A percentile compares a stretch with the other conserved stretches of the same genome.
phyloP scores from a whole-genome alignment of 352 stramenopile genomes.

The Aphanomyces stellatus region DNA sequence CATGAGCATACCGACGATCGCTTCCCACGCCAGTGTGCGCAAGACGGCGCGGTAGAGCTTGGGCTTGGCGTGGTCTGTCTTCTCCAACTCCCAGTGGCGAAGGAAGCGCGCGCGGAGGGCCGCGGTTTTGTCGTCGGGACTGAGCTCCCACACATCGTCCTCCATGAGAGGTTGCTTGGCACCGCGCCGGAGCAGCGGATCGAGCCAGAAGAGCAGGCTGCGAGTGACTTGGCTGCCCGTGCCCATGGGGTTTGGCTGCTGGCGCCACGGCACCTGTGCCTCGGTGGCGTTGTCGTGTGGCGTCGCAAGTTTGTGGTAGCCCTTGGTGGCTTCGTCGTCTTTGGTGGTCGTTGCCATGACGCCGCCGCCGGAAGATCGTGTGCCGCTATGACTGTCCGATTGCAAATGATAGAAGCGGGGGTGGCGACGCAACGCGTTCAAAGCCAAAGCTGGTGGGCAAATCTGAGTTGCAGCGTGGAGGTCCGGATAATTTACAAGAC shows the following conservation, averaged over 20 bases:
- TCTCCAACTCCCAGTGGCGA: slow-evolving; percentile 26
- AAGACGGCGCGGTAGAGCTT: slow-evolving; percentile 24
- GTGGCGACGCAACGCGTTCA: too few relatives aligned
- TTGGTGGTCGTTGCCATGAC: too few relatives aligned
- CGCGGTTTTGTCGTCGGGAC: slow-evolving; percentile 29
- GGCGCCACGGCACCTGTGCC: background rate
- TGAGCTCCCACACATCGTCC: slow-evolving; percentile 32
- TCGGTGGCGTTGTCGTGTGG: background rate
- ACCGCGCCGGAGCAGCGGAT: slow-evolving; percentile 32
- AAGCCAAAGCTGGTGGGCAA: too few relatives aligned
- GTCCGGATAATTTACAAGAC: too few relatives aligned
- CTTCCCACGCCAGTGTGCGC: background rate
- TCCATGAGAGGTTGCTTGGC: slow-evolving; percentile 30
- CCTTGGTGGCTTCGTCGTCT: too few relatives aligned
- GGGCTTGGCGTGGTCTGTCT: background rate
- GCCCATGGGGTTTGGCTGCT: slow-evolving; percentile 29
- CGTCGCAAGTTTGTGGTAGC: background rate
- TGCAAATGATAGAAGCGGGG: too few relatives aligned
- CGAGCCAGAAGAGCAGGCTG: slow-evolving; percentile 45
- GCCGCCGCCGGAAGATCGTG: too few relatives aligned
- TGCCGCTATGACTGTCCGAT: too few relatives aligned
- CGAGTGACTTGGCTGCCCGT: slow-evolving; percentile 29
- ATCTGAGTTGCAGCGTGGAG: too few relatives aligned
- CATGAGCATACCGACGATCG: background rate
- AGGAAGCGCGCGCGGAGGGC: slow-evolving; percentile 35